Conservation (phyloP, 371 early-diverging fungal genomes). For the Smittium culicis region DNA sequence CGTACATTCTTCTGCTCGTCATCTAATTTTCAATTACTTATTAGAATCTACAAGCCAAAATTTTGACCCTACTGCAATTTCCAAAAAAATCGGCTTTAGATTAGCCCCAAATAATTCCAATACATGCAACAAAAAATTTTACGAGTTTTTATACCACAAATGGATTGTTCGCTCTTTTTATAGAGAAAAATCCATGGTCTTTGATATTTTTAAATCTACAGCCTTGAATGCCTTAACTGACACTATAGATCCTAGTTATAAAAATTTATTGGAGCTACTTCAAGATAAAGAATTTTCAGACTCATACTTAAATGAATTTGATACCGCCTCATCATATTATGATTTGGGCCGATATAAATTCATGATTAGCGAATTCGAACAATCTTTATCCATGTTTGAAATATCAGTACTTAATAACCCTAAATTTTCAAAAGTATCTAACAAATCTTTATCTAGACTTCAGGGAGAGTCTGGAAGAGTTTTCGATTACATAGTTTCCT, state of each 20-base stretch:
- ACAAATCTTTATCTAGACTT: no score
- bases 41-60: no score
- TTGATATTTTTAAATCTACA: not conserved
- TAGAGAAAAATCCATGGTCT: constrained; percentile 2
- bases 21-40: constrained; percentile 6
- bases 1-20: constrained; percentile 6
- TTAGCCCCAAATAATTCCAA: no score
- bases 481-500: no score
- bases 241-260: not conserved
- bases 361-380: no score
- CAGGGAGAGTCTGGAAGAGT: no score
- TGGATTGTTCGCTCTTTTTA: constrained; percentile 6
- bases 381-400: no score
- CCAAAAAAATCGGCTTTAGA: no score
- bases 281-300: not conserved
- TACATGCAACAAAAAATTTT: no score
- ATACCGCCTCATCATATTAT: not conserved
- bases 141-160: constrained; percentile 3
- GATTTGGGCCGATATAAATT: not conserved
- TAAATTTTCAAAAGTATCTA: no score
- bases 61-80: no score
- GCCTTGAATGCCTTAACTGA: not conserved
- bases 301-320: not conserved
- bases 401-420: no score
- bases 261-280: not conserved